Evolutionary conservation across 2,329 filamentous ascomycete genomes (phyloP).

Genomic region (Trichoderma sp.): DNA sequence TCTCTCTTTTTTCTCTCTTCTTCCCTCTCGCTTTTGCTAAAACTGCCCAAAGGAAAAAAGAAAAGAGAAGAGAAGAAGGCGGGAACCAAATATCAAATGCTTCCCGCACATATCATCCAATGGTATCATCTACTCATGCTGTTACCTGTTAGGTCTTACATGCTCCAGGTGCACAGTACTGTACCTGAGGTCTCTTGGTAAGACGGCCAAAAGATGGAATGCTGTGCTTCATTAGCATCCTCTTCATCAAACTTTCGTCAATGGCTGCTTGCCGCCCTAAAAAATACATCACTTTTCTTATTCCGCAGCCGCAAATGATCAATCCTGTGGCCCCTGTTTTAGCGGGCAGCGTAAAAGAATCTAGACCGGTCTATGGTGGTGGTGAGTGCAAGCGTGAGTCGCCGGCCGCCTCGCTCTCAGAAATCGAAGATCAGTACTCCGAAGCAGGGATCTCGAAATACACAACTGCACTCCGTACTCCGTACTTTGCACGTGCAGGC

Average conservation of each 20-base stretch:
- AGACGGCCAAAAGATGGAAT: no score
- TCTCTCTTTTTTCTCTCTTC: not conserved
- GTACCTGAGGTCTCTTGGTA: not conserved
- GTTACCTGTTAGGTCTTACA: no score
- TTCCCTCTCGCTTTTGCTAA: not conserved
- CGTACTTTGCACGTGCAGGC: no score
- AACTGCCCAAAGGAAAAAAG: not conserved
- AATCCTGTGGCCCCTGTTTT: constrained; percentile 16
- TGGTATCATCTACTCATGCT: not conserved
- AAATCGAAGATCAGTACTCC: not conserved
- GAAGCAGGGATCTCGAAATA: not conserved
- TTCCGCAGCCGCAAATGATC: not conserved
- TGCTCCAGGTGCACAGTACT: not conserved
- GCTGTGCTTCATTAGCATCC: not conserved
- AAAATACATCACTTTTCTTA: not conserved
- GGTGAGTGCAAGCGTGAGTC: constrained; percentile 5
- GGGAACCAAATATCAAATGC: not conserved
- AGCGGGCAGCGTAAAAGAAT: constrained; percentile 10
- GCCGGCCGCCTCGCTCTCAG: not conserved
- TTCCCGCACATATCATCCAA: not conserved
- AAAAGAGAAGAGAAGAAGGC: no score
- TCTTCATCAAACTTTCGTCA: not conserved
- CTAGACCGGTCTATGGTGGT: constrained; percentile 20
- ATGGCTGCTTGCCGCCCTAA: not conserved
- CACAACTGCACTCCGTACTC: not conserved